Conservation (phyloP, 495 filamentous ascomycete genomes). For the Hyaloscypha bicolor region DNA sequence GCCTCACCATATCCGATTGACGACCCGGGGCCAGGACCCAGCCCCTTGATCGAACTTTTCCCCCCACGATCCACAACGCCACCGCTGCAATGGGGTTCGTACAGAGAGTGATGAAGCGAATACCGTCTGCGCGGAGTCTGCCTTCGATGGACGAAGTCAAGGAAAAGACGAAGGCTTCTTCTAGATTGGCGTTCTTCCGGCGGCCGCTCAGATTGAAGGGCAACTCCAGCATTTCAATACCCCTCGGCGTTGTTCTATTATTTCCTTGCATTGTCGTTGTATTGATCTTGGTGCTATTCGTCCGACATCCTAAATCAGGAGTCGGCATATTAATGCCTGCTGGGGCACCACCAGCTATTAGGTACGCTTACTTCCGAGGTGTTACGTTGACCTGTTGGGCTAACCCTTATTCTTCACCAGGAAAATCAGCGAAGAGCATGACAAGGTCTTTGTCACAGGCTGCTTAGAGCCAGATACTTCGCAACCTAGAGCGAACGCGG, state of each 20-base stretch:
- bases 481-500: conserved; percentile 83
- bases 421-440: conserved; percentile 95
- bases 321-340: conserved; percentile 86
- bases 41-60: conserved; percentile 24
- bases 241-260: conserved; percentile 87
- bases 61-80: conserved; percentile 15
- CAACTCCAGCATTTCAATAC: conserved; percentile 92
- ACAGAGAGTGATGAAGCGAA: conserved; percentile 52
- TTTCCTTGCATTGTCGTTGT: conserved; percentile 92
- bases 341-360: conserved; percentile 87
- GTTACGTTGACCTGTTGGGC: conserved; percentile 5
- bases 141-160: conserved; percentile 43
- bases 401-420: conserved; percentile 49
- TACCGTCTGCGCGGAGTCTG: conserved; percentile 42
- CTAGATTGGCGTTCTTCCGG: conserved; percentile 78
- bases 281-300: conserved; percentile 86
- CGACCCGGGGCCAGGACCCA: conserved; percentile 1
- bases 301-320: conserved; percentile 82
- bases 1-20: conserved; percentile 9
- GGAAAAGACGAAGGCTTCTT: conserved; percentile 46
- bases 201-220: conserved; percentile 89
- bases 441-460: conserved; percentile 93
- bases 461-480: conserved; percentile 73
- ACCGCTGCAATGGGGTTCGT: conserved; percentile 54
- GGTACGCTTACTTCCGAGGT: conserved; percentile 55